Percentiles rank a stretch among this genome's conserved stretches.
These are phyloP conservation scores for Myrmaecium sp. DNA, from an alignment of 2,329 filamentous ascomycete species.

Conservation along the genomic window DNA sequence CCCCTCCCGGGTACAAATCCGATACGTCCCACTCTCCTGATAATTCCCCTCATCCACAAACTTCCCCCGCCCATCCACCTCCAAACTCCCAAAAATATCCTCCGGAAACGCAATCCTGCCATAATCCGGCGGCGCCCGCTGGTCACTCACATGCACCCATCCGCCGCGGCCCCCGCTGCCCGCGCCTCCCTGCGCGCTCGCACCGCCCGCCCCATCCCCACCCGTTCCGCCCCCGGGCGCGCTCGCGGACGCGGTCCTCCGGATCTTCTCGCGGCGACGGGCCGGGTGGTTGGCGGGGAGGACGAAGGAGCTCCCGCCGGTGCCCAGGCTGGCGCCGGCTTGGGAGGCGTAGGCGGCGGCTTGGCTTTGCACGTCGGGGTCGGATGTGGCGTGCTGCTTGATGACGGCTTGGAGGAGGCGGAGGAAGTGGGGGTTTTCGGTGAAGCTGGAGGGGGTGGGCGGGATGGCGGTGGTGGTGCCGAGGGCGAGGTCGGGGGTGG, in stretches of 20 bases:
- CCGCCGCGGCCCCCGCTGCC: conserved; percentile 42
- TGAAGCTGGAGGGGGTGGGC: conserved; percentile 38
- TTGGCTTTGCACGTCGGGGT: conserved; percentile 40
- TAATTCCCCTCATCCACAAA: conserved; percentile 43
- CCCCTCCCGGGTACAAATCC: conserved; percentile 42
- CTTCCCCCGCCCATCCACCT: conserved; percentile 40
- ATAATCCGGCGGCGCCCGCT: conserved; percentile 42
- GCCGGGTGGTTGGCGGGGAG: conserved; percentile 6
- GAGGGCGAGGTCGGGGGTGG: conserved; percentile 35
- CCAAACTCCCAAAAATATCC: conserved; percentile 48
- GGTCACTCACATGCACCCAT: conserved; percentile 46
- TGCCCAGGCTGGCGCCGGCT: conserved; percentile 36
- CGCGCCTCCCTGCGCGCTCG: conserved; percentile 40
- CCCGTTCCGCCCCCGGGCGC: conserved; percentile 29
- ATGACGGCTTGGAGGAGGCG: conserved; percentile 39
- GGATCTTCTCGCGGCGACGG: conserved; percentile 6
- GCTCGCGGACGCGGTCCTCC: conserved; percentile 17
- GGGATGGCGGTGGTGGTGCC: conserved; percentile 38
- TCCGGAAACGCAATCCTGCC: conserved; percentile 49
- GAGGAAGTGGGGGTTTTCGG: conserved; percentile 39
- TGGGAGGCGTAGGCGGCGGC: conserved; percentile 43
- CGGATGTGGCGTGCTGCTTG: conserved; percentile 33
- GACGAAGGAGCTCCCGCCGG: conserved; percentile 33
- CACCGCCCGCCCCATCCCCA: conserved; percentile 37
- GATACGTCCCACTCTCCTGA: conserved; percentile 45